Base-by-base conservation (phyloP, 768 basidiomycete genomes). In the Mycena galericulata region DNA sequence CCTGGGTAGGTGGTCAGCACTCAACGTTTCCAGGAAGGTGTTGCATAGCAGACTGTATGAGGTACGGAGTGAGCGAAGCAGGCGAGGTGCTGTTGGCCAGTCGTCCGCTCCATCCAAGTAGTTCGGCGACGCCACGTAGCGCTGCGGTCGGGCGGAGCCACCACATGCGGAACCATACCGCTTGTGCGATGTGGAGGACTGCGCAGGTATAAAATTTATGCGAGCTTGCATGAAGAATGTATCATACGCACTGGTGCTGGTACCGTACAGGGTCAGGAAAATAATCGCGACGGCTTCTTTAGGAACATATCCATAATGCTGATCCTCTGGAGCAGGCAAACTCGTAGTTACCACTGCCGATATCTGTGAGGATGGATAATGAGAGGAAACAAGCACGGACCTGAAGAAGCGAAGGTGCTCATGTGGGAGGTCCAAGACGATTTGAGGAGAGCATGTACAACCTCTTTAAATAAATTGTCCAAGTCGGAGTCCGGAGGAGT, bases 61-160 rank as follows among this genome's bases (percentile, higher is more conserved):
- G 68, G 72, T 80, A 86, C 0, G 84, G 78, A 0, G 65, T 64
- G 6, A 51, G 40, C 20, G 61, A 46, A 0, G 55, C 51, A 3
- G 79, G 77, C n/a, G 65, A 70, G 54, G 72, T 73, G 40, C 79
- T 82, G 9, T 84, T 86, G 88, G 87, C 90, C 7, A 88, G 72
- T 24, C 89, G 75, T 2, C 50, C 49, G 11, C 50, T 70, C 89
- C 89, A 91, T 0, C 89, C 89, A 5, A 86, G 63, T 11, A 85
- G 71, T 71, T 91, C 90, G 15, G 83, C 72, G 0, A 84, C 20
- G 12, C 87, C 87, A 45, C 83, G 82, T 0, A 87, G 70, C 15
- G 81, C 76, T 8, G 80, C 81, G 0, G 89, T 89, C 1, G 83
- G 83, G 51, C 87, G 34, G 12, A 89, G 68, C 83, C 87, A n/a